A percentile compares a stretch with the other conserved stretches of the same genome.
Evolutionary conservation across 441 rosid species (phyloP).

Genomic region (Populus hybrid): DNA sequence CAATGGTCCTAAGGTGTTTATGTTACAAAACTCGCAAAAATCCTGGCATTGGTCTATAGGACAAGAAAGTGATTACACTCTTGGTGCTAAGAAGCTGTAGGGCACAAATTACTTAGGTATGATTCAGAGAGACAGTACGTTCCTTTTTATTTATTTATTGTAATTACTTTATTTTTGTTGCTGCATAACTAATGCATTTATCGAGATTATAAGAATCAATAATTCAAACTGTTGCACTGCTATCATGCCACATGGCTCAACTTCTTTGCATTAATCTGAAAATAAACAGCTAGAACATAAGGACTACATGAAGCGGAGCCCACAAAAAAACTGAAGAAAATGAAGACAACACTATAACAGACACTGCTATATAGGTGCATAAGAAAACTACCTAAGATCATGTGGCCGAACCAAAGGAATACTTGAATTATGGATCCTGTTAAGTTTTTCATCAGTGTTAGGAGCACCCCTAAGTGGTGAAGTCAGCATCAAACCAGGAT

Average conservation of each 20-base stretch:
- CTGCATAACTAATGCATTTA: not conserved
- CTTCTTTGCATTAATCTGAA: not conserved
- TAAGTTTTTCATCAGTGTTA: slow-evolving; percentile 33
- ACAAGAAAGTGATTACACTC: too few relatives aligned
- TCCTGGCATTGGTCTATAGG: not conserved
- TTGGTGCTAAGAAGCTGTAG: not conserved
- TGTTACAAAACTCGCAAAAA: not conserved
- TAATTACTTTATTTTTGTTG: not conserved
- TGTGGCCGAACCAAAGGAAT: slow-evolving; percentile 61
- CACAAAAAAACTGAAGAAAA: not conserved
- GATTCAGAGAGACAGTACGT: not conserved
- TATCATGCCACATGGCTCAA: not conserved
- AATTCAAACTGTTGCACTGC: not conserved
- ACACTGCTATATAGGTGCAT: slow-evolving; percentile 1
- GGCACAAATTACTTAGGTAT: not conserved
- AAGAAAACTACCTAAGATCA: slow-evolving; percentile 60
- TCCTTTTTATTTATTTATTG: not conserved
- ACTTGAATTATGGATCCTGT: slow-evolving; percentile 35
- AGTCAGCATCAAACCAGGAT: slow-evolving; percentile 77
- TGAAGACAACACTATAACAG: not conserved
- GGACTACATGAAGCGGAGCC: not conserved
- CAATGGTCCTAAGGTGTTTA: not conserved
- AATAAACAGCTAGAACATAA: not conserved
- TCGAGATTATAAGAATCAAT: too few relatives aligned
- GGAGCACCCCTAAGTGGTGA: slow-evolving; percentile 70